Conservation (phyloP, 129 eudicot species). For the Oenanthe sinensis region DNA sequence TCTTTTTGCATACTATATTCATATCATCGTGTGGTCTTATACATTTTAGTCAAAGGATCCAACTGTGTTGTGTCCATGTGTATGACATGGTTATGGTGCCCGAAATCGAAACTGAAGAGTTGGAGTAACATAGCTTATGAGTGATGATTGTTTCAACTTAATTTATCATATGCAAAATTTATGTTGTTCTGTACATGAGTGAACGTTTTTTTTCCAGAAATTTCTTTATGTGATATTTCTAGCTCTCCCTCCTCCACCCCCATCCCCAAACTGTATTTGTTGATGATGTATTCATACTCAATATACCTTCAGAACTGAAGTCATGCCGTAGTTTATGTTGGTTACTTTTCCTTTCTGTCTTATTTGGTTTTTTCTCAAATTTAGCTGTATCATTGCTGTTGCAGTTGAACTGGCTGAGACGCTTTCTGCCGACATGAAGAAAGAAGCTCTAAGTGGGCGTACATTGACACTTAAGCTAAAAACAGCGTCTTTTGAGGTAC, state of each 20-base stretch:
- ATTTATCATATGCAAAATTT: neutral
- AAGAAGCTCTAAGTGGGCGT: constrained; percentile 68
- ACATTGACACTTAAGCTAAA: constrained; percentile 83
- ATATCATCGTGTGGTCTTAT: neutral
- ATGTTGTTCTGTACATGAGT: neutral
- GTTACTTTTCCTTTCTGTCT: neutral
- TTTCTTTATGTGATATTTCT: neutral
- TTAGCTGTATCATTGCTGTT: constrained; percentile 3
- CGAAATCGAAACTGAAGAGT: neutral
- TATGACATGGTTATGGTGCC: neutral
- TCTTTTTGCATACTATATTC: neutral
- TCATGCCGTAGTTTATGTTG: neutral
- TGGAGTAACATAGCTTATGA: neutral
- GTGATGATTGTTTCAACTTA: neutral
- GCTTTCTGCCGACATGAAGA: constrained; percentile 82
- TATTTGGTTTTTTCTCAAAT: neutral
- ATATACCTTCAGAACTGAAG: neutral
- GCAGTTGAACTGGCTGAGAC: constrained; percentile 88
- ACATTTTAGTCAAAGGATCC: neutral
- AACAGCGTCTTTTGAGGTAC: constrained; percentile 84
- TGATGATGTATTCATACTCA: neutral
- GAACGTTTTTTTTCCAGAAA: no score
- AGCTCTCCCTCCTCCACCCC: neutral
- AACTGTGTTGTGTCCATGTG: neutral
- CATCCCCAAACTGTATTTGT: neutral